A percentile compares a stretch with the other conserved stretches of the same genome.
Conservation (phyloP, 257 asterid genomes). For the Penstemon davidsonii region DNA sequence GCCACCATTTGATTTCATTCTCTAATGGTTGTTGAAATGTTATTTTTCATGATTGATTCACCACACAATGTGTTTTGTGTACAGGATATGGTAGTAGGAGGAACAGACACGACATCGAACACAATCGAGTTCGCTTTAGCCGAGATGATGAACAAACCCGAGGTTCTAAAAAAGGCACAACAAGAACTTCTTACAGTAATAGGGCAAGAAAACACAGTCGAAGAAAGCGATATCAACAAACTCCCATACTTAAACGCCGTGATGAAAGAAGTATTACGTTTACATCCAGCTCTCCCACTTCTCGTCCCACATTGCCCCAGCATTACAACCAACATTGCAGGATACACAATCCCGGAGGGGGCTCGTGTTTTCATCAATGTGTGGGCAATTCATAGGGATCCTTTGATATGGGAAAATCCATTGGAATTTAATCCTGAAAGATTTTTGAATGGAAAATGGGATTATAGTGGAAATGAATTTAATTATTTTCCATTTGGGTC, state of each 20-base stretch:
- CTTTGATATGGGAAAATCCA: constrained; percentile 59
- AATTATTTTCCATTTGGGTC: constrained; percentile 63
- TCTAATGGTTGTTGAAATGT: too few relatives aligned
- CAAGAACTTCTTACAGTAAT: constrained; percentile 51
- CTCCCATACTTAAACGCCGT: constrained; percentile 55
- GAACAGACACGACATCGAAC: constrained; percentile 75
- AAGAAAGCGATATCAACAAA: constrained; percentile 52
- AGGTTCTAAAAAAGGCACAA: constrained; percentile 41
- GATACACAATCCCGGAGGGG: constrained; percentile 57
- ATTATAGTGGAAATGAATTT: constrained; percentile 54
- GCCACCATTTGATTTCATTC: too few relatives aligned
- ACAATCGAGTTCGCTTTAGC: constrained; percentile 64
- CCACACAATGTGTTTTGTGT: not conserved
- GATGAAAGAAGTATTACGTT: constrained; percentile 64
- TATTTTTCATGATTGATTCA: too few relatives aligned
- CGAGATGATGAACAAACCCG: constrained; percentile 65
- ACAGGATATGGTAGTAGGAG: constrained; percentile 77
- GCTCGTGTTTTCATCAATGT: constrained; percentile 62
- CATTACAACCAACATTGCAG: constrained; percentile 43
- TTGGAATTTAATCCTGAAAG: constrained; percentile 60
- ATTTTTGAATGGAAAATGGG: constrained; percentile 43
- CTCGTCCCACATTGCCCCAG: constrained; percentile 72
- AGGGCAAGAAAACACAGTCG: constrained; percentile 54
- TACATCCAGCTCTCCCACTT: constrained; percentile 70
- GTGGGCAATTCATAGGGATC: constrained; percentile 70